A percentile compares a stretch with the other conserved stretches of the same genome.
phyloP scores from a whole-genome alignment of 306 rosid species.

The Pyrus betulifolia region DNA sequence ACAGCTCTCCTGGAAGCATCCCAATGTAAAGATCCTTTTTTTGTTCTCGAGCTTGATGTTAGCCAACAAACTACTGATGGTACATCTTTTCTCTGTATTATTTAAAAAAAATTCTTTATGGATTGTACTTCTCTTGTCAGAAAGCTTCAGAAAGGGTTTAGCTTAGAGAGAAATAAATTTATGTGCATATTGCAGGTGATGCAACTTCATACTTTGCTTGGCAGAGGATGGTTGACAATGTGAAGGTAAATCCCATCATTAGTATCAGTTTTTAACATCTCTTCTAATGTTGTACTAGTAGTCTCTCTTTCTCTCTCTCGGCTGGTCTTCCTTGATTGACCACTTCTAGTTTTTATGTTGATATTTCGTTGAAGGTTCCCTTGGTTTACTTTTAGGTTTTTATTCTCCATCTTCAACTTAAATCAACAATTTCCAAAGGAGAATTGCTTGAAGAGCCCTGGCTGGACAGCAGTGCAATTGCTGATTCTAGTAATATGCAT shows the following conservation, averaged over 20 bases:
- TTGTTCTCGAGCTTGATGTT: conserved; percentile 45
- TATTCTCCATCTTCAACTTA: conserved; percentile 63
- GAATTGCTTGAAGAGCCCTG: conserved; percentile 38
- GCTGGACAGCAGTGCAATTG: conserved; percentile 25
- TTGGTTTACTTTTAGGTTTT: conserved; percentile 40
- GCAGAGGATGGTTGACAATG: conserved; percentile 58
- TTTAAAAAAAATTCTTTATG: not conserved
- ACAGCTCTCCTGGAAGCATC: conserved; percentile 71
- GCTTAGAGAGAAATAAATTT: conserved; percentile 2
- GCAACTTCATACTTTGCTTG: conserved; percentile 42
- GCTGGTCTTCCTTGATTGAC: too few relatives aligned
- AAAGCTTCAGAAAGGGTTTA: not conserved
- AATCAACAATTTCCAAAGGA: conserved; percentile 40
- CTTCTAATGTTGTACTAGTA: not conserved
- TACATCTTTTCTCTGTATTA: conserved; percentile 3
- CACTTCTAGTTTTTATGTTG: not conserved
- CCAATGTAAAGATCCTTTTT: conserved; percentile 58
- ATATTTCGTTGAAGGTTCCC: conserved; percentile 3
- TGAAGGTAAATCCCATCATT: conserved; percentile 48
- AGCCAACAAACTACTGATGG: conserved; percentile 37
- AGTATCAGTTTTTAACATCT: not conserved
- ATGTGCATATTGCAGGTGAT: conserved; percentile 41
- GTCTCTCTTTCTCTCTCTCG: too few relatives aligned
- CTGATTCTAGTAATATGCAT: conserved; percentile 32
- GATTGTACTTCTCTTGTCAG: not conserved